These are phyloP conservation scores for Penicillium silybi DNA, from an alignment of 495 filamentous ascomycete genomes.

Conservation along the genomic window DNA sequence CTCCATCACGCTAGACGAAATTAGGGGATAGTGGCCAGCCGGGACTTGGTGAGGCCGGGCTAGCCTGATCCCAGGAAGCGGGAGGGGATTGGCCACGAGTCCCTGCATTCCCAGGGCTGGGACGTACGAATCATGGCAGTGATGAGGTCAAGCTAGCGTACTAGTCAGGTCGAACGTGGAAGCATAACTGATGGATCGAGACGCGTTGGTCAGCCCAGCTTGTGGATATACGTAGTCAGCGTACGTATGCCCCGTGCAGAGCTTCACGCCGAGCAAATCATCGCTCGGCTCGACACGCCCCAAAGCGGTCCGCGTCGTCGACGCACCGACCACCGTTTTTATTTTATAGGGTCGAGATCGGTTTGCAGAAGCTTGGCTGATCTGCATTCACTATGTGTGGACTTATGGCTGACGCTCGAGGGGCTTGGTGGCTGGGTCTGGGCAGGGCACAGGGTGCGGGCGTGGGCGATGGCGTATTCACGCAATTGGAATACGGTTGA, in stretches of 20 bases:
- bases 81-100: conserved; percentile 21
- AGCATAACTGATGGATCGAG: conserved; percentile 14
- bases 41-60: conserved; percentile 2
- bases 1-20: conserved; percentile 18
- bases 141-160: conserved; percentile 3
- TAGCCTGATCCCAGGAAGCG: conserved; percentile 5
- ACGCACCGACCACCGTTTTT: conserved; percentile 3
- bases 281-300: conserved; percentile 17
- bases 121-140: conserved; percentile 18
- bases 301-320: conserved; percentile 3
- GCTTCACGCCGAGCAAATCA: conserved; percentile 15
- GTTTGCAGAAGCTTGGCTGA: conserved; percentile 21
- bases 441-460: not conserved
- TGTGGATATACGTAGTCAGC: conserved; percentile 26
- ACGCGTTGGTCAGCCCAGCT: conserved; percentile 7
- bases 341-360: conserved; percentile 13
- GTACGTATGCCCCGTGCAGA: conserved; percentile 24
- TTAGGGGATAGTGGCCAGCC: not conserved
- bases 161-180: conserved; percentile 9
- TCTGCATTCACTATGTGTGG: conserved; percentile 8
- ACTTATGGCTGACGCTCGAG: not conserved
- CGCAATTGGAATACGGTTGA: not conserved
- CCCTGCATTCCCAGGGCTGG: conserved; percentile 18
- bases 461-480: not conserved
- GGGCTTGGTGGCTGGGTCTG: not conserved